These are phyloP conservation scores for Colletotrichum filicis DNA, from an alignment of 2,329 filamentous ascomycete genomes.

Conservation along the genomic window DNA sequence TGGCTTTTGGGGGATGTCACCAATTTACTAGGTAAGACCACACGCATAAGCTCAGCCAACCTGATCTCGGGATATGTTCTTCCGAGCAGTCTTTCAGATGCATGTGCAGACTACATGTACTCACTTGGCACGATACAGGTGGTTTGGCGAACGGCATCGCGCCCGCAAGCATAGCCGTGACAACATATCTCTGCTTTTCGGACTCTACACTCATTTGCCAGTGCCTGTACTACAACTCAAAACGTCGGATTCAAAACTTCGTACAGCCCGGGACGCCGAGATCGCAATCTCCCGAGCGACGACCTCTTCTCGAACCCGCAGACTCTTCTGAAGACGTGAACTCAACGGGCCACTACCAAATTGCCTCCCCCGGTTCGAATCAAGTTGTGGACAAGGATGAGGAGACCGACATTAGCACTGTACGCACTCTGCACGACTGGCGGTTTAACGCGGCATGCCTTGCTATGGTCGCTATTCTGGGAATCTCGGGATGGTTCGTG, in stretches of 20 bases:
- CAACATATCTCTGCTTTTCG: slow-evolving; percentile 19
- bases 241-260: neutral
- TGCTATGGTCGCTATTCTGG: neutral
- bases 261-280: neutral
- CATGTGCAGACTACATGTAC: neutral
- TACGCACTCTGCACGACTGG: neutral
- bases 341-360: neutral
- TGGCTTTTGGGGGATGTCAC: slow-evolving; percentile 19
- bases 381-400: neutral
- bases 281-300: neutral
- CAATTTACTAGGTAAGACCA: slow-evolving; percentile 14
- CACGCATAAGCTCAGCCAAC: neutral
- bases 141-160: slow-evolving; percentile 19
- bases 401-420: neutral
- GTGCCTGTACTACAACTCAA: slow-evolving; percentile 19
- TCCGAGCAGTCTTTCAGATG: neutral
- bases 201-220: slow-evolving; percentile 27
- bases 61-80: neutral
- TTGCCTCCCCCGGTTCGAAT: neutral
- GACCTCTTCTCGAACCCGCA: neutral
- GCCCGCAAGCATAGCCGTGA: slow-evolving; percentile 17
- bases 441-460: slow-evolving; percentile 19
- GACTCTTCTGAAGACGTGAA: neutral
- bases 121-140: neutral
- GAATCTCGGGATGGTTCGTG: slow-evolving; percentile 3